Evolutionary conservation across 345 rosid species (phyloP).

Genomic region (Noccaea bulbosa): DNA sequence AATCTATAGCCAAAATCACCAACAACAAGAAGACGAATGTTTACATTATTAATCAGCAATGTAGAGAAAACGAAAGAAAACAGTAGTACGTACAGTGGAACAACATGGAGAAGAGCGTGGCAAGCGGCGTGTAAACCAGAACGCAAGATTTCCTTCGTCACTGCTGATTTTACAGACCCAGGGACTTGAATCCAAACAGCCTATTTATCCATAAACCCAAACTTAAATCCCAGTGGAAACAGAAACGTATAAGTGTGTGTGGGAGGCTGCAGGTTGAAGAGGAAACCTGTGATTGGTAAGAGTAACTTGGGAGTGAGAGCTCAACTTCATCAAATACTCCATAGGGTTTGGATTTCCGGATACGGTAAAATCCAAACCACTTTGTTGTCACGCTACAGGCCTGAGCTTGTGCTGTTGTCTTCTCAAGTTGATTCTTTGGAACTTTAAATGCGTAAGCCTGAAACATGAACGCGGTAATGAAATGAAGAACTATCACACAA

Average conservation of each 20-base stretch:
- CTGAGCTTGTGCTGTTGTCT: slow-evolving; percentile 79
- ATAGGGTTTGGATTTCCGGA: slow-evolving; percentile 53
- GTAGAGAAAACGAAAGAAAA: background rate
- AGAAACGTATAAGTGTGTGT: background rate
- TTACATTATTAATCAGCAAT: background rate
- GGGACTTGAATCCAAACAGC: slow-evolving; percentile 95
- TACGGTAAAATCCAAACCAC: slow-evolving; percentile 77
- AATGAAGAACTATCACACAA: slow-evolving; percentile 26
- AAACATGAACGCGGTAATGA: slow-evolving; percentile 23
- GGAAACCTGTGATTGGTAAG: slow-evolving; percentile 79
- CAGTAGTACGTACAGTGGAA: slow-evolving; percentile 60
- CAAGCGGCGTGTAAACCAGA: slow-evolving; percentile 94
- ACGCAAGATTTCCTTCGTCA: slow-evolving; percentile 51
- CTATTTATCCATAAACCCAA: slow-evolving; percentile 47
- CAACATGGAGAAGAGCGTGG: slow-evolving; percentile 86
- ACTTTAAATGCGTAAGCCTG: slow-evolving; percentile 67
- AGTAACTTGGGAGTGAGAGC: slow-evolving; percentile 76
- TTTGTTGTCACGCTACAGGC: slow-evolving; percentile 77
- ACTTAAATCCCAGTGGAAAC: background rate
- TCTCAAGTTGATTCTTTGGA: slow-evolving; percentile 47
- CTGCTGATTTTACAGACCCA: slow-evolving; percentile 52
- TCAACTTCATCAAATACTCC: slow-evolving; percentile 56
- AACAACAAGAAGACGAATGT: background rate
- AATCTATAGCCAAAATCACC: slow-evolving; percentile 45
- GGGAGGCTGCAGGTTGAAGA: slow-evolving; percentile 20